Base-by-base conservation (phyloP, 352 stramenopile genomes). In the Pythium monospermum region DNA sequence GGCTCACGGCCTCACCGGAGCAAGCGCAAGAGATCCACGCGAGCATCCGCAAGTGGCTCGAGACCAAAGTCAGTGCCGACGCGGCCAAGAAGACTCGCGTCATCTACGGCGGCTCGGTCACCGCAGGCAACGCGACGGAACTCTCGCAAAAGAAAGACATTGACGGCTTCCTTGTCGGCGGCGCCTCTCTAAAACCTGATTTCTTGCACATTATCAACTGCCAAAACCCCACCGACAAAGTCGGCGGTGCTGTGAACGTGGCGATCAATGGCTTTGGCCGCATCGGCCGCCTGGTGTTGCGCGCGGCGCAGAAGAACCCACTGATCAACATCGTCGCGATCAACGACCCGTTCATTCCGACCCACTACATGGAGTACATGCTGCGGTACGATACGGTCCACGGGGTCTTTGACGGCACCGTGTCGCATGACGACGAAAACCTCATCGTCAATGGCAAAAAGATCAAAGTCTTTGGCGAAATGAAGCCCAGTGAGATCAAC, bases 251-350 rank as follows among this genome's bases (percentile, higher is more conserved):
- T 39, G 77, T 98, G 61, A 97, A 96, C 67, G 73, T 99, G 28
- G 96, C 91, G 52, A 99, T 99, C 84, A 99, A 99, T 69, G 97
- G 97, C 39, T 99, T 99, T 65, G 97, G 97, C 52, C 92, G 97
- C 60, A 99, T 99, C 54, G 97, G 97, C 38, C 88, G 96, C 80
- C 82, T 99, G 31, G 96, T 99, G 40, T 85, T 98, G 53, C 90
- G 96, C 44, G 87, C 92, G 35, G 91, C 93, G 23, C 63, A 92
- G 80, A 68, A 56, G 25, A 95, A 96, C 66, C 84, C 84, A 12
- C 49, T 88, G 13, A 87, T 96, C 59, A 89, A 96, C 51, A 71
- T 97, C 45, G 87, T 96, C 3, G 92, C 91, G 7, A 94, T 98
- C 65, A 98, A 98, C 63, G 92, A 98, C 66, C 91, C 91, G 37